These are phyloP conservation scores for Fusarium pseudograminearum DNA, from an alignment of 2,329 filamentous ascomycete genomes.

Conservation along the genomic window DNA sequence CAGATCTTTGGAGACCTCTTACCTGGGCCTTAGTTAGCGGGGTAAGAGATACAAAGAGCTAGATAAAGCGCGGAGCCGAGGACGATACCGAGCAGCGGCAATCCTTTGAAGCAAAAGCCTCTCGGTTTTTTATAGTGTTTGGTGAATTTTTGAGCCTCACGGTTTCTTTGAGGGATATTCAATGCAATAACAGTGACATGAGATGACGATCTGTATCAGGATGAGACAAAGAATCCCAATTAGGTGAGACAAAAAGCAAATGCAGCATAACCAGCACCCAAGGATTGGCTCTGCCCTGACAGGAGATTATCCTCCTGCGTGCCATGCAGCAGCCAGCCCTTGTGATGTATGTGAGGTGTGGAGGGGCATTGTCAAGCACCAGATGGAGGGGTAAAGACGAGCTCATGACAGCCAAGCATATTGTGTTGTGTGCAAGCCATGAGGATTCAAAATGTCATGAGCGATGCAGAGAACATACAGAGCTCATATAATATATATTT, in stretches of 20 bases:
- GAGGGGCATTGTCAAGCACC: conserved; percentile 27
- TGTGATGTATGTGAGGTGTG: conserved; percentile 23
- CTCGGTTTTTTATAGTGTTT: not conserved
- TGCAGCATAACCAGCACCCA: conserved; percentile 1
- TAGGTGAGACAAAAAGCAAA: not conserved
- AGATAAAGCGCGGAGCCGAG: conserved; percentile 7
- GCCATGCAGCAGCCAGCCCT: conserved; percentile 8
- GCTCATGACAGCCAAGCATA: conserved; percentile 20
- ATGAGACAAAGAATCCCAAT: conserved; percentile 2
- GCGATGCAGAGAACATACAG: not conserved
- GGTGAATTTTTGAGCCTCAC: not conserved
- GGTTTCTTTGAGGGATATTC: not conserved
- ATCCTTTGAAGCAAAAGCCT: not conserved
- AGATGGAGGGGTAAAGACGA: conserved; percentile 24
- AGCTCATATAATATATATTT: not conserved
- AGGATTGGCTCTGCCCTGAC: conserved; percentile 19
- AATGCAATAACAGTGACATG: conserved; percentile 2
- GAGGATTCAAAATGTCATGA: not conserved
- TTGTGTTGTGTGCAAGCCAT: not conserved
- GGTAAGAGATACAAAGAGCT: conserved; percentile 23
- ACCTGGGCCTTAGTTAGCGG: conserved; percentile 38
- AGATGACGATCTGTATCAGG: conserved; percentile 24
- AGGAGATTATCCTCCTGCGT: not conserved
- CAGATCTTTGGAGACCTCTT: conserved; percentile 11
- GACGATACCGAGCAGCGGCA: conserved; percentile 30